A percentile compares a stretch with the other conserved stretches of the same genome.
Conservation (phyloP, 2,329 filamentous ascomycete genomes). For the Fusarium sp. region DNA sequence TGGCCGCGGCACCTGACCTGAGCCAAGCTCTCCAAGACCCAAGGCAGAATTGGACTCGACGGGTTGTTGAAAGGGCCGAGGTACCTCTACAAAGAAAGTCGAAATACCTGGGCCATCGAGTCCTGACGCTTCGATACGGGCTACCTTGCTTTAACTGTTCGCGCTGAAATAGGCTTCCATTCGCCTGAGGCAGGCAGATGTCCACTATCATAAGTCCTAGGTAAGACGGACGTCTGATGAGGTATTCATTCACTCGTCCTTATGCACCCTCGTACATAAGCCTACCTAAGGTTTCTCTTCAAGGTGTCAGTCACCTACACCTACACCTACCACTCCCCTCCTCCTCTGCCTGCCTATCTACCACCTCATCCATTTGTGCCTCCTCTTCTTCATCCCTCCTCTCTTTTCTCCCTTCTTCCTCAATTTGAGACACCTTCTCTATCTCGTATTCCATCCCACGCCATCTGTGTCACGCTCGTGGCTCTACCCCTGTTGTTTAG, state of each 20-base stretch:
- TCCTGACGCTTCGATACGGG: neutral
- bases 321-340: neutral
- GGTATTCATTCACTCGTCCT: neutral
- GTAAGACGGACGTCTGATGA: neutral
- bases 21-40: neutral
- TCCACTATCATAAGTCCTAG: neutral
- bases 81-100: neutral
- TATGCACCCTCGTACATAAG: slow-evolving; percentile 3
- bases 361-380: neutral
- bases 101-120: neutral
- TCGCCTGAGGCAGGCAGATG: neutral
- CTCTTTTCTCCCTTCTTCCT: neutral
- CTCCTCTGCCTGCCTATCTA: neutral
- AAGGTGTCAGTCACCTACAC: slow-evolving; percentile 8
- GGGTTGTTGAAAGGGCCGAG: neutral
- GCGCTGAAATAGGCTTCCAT: neutral
- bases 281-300: neutral
- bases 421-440: neutral
- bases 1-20: neutral
- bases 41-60: slow-evolving; percentile 2
- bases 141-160: neutral
- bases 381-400: neutral
- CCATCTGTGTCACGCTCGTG: neutral
- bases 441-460: neutral
- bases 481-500: neutral